Evolutionary conservation across 2,329 filamentous ascomycete genomes (phyloP).

Genomic region (Chalaropsis thielavioides): DNA sequence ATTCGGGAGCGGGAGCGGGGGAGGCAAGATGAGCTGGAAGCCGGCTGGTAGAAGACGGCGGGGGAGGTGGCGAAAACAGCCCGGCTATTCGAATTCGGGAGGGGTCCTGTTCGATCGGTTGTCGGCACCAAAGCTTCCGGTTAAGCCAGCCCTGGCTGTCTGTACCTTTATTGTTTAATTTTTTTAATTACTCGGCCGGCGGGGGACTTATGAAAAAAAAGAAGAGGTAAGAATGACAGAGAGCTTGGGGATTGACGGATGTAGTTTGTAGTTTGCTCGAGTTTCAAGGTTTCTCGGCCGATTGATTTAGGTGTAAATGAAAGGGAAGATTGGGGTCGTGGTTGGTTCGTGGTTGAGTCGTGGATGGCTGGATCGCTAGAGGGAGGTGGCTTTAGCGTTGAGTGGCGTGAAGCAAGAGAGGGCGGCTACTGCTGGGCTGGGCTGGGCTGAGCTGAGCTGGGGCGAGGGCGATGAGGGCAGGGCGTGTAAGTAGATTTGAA

Average conservation of each 20-base stretch:
- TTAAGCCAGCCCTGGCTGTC: neutral
- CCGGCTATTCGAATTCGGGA: neutral
- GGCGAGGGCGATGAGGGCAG: neutral
- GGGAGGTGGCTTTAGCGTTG: conserved; percentile 6
- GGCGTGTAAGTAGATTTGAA: neutral
- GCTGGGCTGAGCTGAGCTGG: neutral
- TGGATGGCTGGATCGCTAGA: neutral
- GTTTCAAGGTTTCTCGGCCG: conserved; percentile 11
- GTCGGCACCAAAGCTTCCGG: conserved; percentile 2
- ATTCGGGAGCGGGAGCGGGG: neutral
- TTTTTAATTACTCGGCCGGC: neutral
- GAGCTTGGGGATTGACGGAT: neutral
- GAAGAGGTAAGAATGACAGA: neutral
- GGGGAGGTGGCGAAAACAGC: neutral
- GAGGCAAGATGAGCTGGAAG: neutral
- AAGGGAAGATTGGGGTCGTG: conserved; percentile 3
- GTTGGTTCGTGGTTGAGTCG: neutral
- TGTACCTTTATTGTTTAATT: neutral
- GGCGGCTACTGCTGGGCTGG: neutral
- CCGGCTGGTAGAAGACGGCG: neutral
- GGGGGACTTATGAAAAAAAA: neutral
- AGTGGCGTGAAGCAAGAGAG: neutral
- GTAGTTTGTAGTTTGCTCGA: neutral
- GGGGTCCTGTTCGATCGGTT: neutral
- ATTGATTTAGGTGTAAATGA: neutral